Percentiles rank a stretch among this genome's conserved stretches.
phyloP scores from a whole-genome alignment of 768 basidiomycete genomes.

The Coprinopsis cinerea region DNA sequence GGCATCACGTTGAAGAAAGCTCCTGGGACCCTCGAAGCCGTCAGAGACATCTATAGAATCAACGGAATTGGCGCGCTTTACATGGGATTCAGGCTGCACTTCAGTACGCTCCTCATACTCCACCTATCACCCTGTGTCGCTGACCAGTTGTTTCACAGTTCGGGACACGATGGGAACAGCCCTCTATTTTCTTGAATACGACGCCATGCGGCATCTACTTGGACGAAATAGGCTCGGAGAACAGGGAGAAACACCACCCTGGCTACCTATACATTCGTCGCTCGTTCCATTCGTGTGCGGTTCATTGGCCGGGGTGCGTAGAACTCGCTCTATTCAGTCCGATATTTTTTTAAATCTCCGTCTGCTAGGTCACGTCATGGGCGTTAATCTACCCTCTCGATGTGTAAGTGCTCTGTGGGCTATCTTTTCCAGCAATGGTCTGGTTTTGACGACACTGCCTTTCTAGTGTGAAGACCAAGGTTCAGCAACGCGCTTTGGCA shows the following conservation, averaged over 20 bases:
- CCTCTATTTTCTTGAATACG: constrained; percentile 92
- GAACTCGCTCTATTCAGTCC: constrained; percentile 26
- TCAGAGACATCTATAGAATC: constrained; percentile 66
- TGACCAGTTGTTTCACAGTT: constrained; percentile 37
- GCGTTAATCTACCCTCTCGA: constrained; percentile 91
- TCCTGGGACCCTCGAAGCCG: constrained; percentile 73
- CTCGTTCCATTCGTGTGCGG: constrained; percentile 90
- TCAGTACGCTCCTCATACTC: constrained; percentile 40
- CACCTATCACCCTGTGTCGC: constrained; percentile 2
- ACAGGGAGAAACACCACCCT: constrained; percentile 75
- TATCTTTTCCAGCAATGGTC: not conserved
- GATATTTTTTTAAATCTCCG: constrained; percentile 22
- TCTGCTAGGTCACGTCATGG: constrained; percentile 64
- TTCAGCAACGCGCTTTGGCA: constrained; percentile 89
- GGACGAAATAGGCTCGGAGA: constrained; percentile 74
- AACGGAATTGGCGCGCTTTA: constrained; percentile 67
- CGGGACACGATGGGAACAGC: constrained; percentile 88
- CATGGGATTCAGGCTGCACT: constrained; percentile 84
- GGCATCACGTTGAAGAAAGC: constrained; percentile 67
- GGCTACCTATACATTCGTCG: constrained; percentile 77
- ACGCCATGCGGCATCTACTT: constrained; percentile 81
- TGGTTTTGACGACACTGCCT: constrained; percentile 11
- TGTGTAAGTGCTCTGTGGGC: constrained; percentile 49
- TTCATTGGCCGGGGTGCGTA: constrained; percentile 73
- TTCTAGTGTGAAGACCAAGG: constrained; percentile 82